Percentiles rank a stretch among this genome's conserved stretches.
phyloP scores from a whole-genome alignment of 1,284 basidiomycete species.

The Irpex lacteus region DNA sequence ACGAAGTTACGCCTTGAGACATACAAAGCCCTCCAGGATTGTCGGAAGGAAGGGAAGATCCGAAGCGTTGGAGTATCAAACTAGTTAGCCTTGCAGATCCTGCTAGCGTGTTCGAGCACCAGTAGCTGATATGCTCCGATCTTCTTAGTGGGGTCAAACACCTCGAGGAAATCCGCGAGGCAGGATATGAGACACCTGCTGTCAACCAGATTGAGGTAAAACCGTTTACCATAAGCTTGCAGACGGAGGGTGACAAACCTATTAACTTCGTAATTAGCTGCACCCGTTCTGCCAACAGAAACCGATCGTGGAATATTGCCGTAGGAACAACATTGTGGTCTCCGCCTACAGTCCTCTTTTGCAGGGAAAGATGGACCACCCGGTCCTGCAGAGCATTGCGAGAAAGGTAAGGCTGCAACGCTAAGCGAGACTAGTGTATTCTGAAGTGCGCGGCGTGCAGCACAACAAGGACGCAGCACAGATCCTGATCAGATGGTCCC shows the following conservation, averaged over 20 bases:
- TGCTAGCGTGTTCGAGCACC: not conserved
- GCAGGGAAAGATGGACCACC: constrained; percentile 40
- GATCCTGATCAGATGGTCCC: constrained; percentile 68
- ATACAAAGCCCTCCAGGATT: constrained; percentile 42
- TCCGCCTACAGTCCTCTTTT: constrained; percentile 63
- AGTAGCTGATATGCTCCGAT: constrained; percentile 41
- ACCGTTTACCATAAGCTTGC: not conserved
- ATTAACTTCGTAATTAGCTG: constrained; percentile 40
- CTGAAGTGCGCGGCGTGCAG: constrained; percentile 16
- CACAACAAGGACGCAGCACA: constrained; percentile 52
- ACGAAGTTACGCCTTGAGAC: constrained; percentile 40
- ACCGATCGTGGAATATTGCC: constrained; percentile 78
- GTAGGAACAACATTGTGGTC: constrained; percentile 63
- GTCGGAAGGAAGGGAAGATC: constrained; percentile 49
- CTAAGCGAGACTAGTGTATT: not conserved
- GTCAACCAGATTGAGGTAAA: constrained; percentile 84
- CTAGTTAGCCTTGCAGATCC: constrained; percentile 38
- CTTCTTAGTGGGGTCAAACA: constrained; percentile 69
- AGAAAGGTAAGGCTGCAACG: constrained; percentile 31
- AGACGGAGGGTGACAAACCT: not conserved
- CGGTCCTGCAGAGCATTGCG: constrained; percentile 39
- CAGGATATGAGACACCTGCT: constrained; percentile 61
- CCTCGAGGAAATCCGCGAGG: constrained; percentile 69
- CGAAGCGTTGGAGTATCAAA: constrained; percentile 62
- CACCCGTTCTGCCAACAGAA: constrained; percentile 85